These are phyloP conservation scores for Rubroboletus pulcherrimus DNA, from an alignment of 768 basidiomycete species.

Conservation along the genomic window DNA sequence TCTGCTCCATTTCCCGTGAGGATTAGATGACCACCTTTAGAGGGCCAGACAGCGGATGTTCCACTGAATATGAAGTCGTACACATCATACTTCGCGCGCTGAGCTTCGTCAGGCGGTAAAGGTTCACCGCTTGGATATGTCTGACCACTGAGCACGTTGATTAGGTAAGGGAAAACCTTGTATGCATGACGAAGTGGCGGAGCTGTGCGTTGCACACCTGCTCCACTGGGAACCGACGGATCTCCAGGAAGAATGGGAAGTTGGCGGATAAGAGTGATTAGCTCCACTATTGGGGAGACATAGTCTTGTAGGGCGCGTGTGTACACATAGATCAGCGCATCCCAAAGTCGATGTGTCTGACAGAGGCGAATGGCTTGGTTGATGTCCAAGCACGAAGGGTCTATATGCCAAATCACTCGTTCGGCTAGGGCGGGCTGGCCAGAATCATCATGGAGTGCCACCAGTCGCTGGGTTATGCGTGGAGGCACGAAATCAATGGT, in stretches of 20 bases:
- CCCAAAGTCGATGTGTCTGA: constrained; percentile 78
- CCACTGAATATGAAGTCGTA: constrained; percentile 86
- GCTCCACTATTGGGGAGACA: constrained; percentile 82
- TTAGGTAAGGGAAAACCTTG: constrained; percentile 88
- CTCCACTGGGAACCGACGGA: constrained; percentile 5
- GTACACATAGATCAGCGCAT: constrained; percentile 93
- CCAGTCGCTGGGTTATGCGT: constrained; percentile 79
- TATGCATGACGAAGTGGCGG: constrained; percentile 66
- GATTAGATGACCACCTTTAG: constrained; percentile 67
- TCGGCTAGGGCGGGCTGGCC: constrained; percentile 75
- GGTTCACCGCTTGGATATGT: constrained; percentile 83
- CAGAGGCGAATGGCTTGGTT: constrained; percentile 90
- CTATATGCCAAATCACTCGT: constrained; percentile 92
- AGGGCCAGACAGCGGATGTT: constrained; percentile 76
- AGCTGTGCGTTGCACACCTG: constrained; percentile 11
- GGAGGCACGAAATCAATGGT: constrained; percentile 78
- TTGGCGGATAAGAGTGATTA: constrained; percentile 71
- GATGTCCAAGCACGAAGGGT: constrained; percentile 86
- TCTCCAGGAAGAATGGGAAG: constrained; percentile 3
- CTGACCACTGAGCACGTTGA: constrained; percentile 74
- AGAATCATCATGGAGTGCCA: constrained; percentile 72
- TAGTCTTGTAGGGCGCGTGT: constrained; percentile 86
- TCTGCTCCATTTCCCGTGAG: constrained; percentile 72
- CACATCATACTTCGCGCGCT: constrained; percentile 65
- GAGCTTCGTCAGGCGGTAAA: constrained; percentile 59